Base-by-base conservation (phyloP, 2,329 filamentous ascomycete genomes). In the Metarhizium sp. region DNA sequence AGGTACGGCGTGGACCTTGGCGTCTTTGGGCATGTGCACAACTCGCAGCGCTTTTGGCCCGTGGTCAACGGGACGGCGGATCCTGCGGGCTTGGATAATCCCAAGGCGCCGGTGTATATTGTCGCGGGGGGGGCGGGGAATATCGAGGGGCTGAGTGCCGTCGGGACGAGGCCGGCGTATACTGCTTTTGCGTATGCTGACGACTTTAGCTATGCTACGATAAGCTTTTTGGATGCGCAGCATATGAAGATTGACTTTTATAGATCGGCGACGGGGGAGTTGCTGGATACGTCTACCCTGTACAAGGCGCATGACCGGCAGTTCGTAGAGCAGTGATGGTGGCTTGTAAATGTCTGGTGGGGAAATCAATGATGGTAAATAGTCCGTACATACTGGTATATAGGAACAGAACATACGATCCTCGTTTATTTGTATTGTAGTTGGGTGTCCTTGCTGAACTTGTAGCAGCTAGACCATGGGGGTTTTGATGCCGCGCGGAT, bases 1-100 rank as follows among this genome's bases (percentile, higher is more conserved):
- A 71, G 73, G 52, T 80, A 82, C 63, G 79, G 78, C 32, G 80
- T 84, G 20, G 80, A 84, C 59, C 64, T 82, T 4, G 79, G 67
- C 30, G 68, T 83, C 6, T 80, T 81, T 59, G 80, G 80, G 2
- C 80, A 84, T 61, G 77, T 80, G 14, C 80, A 83, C 66, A 81
- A 80, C 66, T 75, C 77, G 30, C 78, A 83, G 67, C 74, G 80
- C 1, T 79, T 81, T 59, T 58, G 70, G 62, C 77, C 68, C 30
- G 64, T 70, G 2, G 65, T 65, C 64, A 69, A 73, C 56, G 61
- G 63, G 58, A 63, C 62, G 0, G 64, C 63, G 0, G 73, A 77
- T 54, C 58, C 70, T 0, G 65, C 62, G 0, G 73, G 72, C 2
- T 59, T 74, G 59, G 45, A 69, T 10, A 67, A 77, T 60, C 62